A percentile compares a stretch with the other conserved stretches of the same genome.
Evolutionary conservation across 495 filamentous ascomycete genomes (phyloP).

Genomic region (Astrothelium subdiscretum): DNA sequence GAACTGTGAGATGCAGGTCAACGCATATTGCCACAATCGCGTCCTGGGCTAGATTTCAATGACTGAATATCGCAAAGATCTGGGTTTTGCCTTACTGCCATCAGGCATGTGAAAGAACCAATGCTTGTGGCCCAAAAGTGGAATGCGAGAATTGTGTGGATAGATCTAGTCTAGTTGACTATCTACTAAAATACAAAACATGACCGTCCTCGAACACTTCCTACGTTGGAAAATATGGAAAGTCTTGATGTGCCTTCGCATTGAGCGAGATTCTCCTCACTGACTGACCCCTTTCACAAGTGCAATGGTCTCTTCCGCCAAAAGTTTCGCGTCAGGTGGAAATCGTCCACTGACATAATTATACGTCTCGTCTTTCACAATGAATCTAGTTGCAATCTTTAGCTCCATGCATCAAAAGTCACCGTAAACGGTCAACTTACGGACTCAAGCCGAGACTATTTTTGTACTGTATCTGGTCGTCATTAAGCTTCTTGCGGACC

Average conservation of each 20-base stretch:
- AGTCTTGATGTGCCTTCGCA: too few species aligned
- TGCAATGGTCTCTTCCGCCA: slow-evolving; percentile 36
- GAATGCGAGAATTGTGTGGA: too few species aligned
- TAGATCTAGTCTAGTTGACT: too few species aligned
- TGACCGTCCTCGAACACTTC: too few species aligned
- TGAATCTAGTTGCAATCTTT: slow-evolving; percentile 29
- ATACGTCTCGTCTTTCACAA: slow-evolving; percentile 39
- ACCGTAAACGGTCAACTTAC: slow-evolving; percentile 28
- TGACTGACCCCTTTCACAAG: slow-evolving; percentile 23
- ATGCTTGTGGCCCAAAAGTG: too few species aligned
- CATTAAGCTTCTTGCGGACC: slow-evolving; percentile 36
- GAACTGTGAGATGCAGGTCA: neutral
- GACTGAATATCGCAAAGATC: neutral
- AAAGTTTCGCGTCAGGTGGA: slow-evolving; percentile 36
- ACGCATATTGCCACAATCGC: neutral
- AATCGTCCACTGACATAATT: slow-evolving; percentile 44
- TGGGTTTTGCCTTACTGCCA: too few species aligned
- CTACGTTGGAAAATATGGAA: too few species aligned
- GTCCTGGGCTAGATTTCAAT: neutral
- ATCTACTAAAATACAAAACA: too few species aligned
- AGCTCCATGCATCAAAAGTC: neutral
- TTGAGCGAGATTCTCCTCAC: neutral
- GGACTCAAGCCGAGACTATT: slow-evolving; percentile 34
- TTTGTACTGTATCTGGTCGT: slow-evolving; percentile 37
- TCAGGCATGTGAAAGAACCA: too few species aligned